These are phyloP conservation scores for Helenozyma rhizophorensis DNA, from an alignment of 805 yeast species.

Conservation along the genomic window DNA sequence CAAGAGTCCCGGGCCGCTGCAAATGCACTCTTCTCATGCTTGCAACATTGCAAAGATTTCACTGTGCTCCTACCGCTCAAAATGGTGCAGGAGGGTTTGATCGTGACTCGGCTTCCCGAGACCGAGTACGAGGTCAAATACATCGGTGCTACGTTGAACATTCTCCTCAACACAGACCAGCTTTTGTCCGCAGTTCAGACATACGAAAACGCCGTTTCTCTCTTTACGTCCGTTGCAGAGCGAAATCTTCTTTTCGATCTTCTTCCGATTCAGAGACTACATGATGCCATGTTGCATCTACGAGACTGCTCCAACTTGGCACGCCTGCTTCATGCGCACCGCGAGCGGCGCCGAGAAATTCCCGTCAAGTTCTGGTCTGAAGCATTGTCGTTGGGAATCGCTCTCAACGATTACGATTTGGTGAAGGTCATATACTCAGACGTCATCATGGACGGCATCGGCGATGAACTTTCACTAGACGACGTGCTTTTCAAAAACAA, in stretches of 20 bases:
- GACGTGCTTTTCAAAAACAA: constrained; percentile 19
- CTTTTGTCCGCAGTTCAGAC: constrained; percentile 17
- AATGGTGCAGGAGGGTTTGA: constrained; percentile 18
- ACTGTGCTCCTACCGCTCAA: constrained; percentile 18
- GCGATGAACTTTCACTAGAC: constrained; percentile 18
- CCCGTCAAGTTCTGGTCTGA: constrained; percentile 20
- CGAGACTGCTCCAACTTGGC: constrained; percentile 22
- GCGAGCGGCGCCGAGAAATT: not conserved
- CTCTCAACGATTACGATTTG: constrained; percentile 22
- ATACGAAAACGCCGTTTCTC: no score
- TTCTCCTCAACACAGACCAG: constrained; percentile 22
- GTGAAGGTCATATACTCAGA: constrained; percentile 25
- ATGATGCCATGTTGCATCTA: constrained; percentile 13
- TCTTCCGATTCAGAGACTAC: constrained; percentile 17
- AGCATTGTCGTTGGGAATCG: constrained; percentile 21
- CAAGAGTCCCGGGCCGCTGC: constrained; percentile 6
- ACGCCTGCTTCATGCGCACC: constrained; percentile 4
- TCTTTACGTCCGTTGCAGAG: no score
- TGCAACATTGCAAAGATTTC: constrained; percentile 16
- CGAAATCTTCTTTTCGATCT: not conserved
- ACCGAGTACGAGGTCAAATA: constrained; percentile 14
- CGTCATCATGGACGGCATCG: constrained; percentile 26
- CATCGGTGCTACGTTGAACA: constrained; percentile 19
- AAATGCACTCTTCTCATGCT: constrained; percentile 5
- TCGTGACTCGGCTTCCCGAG: constrained; percentile 3